Evolutionary conservation across 106 monocot genomes (phyloP).

Genomic region (Apostasia ramifera): DNA sequence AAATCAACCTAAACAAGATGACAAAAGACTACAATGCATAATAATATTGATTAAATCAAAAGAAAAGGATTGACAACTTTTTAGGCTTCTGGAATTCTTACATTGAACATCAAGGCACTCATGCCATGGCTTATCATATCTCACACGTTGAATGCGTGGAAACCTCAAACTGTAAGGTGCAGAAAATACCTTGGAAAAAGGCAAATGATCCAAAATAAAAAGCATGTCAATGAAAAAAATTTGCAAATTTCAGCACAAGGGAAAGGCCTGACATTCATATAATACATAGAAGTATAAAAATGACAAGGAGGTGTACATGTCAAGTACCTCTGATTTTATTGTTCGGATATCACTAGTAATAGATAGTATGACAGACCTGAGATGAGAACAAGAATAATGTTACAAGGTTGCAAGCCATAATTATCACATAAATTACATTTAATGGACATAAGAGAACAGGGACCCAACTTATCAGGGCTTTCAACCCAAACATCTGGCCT

Average conservation of each 20-base stretch:
- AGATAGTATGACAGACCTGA: slow-evolving; percentile 83
- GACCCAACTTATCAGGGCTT: slow-evolving; percentile 84
- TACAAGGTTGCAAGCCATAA: not conserved
- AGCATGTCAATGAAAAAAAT: not conserved
- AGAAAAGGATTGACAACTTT: not conserved
- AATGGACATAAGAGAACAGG: slow-evolving; percentile 4
- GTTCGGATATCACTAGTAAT: slow-evolving; percentile 96
- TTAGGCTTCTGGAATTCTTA: slow-evolving; percentile 22
- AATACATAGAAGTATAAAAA: not conserved
- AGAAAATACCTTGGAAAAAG: slow-evolving; percentile 65
- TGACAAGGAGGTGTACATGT: slow-evolving; percentile 3
- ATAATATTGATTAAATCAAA: too few species aligned
- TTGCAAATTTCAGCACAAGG: too few species aligned
- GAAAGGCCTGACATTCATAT: not conserved
- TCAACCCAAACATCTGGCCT: slow-evolving; percentile 99
- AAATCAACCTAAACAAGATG: not conserved
- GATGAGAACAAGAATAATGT: slow-evolving; percentile 14
- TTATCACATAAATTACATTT: not conserved
- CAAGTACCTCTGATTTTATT: slow-evolving; percentile 87
- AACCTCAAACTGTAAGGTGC: slow-evolving; percentile 97
- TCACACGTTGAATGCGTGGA: slow-evolving; percentile 85
- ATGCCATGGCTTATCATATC: slow-evolving; percentile 99
- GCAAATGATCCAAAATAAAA: not conserved
- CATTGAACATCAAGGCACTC: slow-evolving; percentile 98
- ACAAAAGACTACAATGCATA: not conserved